phyloP scores from a whole-genome alignment of 2,329 filamentous ascomycete genomes.

The Diaporthe eres region DNA sequence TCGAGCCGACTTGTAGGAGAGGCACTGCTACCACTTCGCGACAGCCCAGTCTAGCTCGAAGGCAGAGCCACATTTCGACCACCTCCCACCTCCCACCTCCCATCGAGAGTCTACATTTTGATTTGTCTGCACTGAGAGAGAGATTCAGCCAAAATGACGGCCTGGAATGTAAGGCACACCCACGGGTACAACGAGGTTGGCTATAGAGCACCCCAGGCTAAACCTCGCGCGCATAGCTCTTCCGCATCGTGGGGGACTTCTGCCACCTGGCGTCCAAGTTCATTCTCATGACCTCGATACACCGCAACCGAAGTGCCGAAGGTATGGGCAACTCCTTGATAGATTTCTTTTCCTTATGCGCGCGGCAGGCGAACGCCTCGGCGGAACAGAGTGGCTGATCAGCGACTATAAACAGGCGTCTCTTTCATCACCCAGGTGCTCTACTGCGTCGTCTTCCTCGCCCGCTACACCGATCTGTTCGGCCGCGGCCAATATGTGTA shows the following conservation, averaged over 20 bases:
- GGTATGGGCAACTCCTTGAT: conserved; percentile 59
- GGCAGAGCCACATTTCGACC: conserved; percentile 1
- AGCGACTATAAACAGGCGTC: conserved; percentile 71
- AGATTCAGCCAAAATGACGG: conserved; percentile 35
- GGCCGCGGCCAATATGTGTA: conserved; percentile 64
- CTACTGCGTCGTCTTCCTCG: conserved; percentile 87
- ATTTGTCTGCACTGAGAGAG: background rate
- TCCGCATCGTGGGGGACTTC: conserved; percentile 86
- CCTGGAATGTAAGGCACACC: conserved; percentile 44
- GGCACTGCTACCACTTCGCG: background rate
- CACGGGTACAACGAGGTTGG: background rate
- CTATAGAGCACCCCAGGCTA: background rate
- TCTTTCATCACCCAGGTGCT: conserved; percentile 92
- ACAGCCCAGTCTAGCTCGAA: conserved; percentile 1
- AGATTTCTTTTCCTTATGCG: background rate
- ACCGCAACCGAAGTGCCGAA: conserved; percentile 89
- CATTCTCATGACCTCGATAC: conserved; percentile 92
- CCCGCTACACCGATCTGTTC: conserved; percentile 90
- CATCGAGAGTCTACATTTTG: background rate
- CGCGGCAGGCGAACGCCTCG: background rate
- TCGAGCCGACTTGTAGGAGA: background rate
- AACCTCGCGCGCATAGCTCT: conserved; percentile 57
- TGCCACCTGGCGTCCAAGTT: conserved; percentile 89
- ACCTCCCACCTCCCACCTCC: background rate
- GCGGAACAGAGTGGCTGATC: conserved; percentile 40